Evolutionary conservation across 176 grass and related monocot species (phyloP), one percentile per base, ranked within the genome.

Genomic region (Rhynchospora breviuscula): DNA sequence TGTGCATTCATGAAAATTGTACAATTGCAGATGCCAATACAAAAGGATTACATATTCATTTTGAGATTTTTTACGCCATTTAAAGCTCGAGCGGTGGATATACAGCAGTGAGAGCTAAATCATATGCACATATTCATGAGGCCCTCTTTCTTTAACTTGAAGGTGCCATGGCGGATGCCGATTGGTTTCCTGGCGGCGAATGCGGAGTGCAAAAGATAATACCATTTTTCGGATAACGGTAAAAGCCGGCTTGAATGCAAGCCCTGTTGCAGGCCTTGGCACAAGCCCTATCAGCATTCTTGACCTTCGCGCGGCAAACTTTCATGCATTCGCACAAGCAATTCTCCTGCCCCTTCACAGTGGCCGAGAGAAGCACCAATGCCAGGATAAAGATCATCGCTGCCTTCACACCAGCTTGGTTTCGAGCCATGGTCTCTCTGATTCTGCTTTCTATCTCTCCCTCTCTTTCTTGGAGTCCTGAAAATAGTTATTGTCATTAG

Each of bases 261-360:
- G 80, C 80, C 4, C 11, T 12, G 45, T 65, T 82, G 45, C 80
- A 82, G 6, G 61, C 80, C 25, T 67, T 82, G 12, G 80, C 80
- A 82, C 80, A 62, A 58, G 29, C 43, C 40, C 3, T 0, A 47
- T 85, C 73, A 43, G 5, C 4, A 15, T 43, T 60, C 6, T 23
- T 13, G 5, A 85, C 25, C 40, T 66, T 67, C 6, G 19, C 13
- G 2, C 80, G 80, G 19, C 80, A 82, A 67, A 67, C 62, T 65
- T 82, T 82, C 80, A 82, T 82, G 80, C 80, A 82, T 82, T 82
- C 80, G 10, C 80, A 82, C 44, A 82, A 40, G 62, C 80, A 82
- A 52, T 82, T 82, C 44, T 82, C 60, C 47, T 59, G 8, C 22
- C 43, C 80, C 14, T 82, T 51, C 53, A n/a, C 59, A 5, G 44